Base-by-base conservation (phyloP, 768 basidiomycete species). In the Lactarius tabidus region DNA sequence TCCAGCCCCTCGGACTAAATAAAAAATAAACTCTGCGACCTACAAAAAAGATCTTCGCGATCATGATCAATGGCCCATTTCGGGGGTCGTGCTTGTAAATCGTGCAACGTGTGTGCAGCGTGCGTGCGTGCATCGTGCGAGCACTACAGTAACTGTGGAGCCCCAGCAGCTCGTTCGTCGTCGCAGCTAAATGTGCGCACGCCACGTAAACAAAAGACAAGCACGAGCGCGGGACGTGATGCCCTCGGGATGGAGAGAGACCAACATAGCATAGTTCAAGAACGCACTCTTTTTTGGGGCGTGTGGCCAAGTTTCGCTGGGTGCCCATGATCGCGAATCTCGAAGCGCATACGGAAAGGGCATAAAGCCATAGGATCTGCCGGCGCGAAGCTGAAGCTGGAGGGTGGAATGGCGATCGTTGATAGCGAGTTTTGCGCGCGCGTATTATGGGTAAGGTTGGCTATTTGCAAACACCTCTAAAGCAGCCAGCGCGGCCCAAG, bases 401-500 rank as follows among this genome's bases (percentile, higher is more conserved):
- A n/a, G n/a, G 8, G 33, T 33, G 8, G 33, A n/a, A 43, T 1
- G 41, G 20, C 41, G 43, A 45, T 45, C 36, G 60, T 52, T 29
- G 53, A 20, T 62, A 43, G 29, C 55, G 61, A 56, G 54, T 62
- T 51, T 51, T 51, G 23, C 26, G 48, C 48, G 48, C n/a, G n/a
- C n/a, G n/a, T n/a, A n/a, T n/a, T 48, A 14, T 45, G 14, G 36
- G 38, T 38, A 18, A 18, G 39, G 39, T 39, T 17, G 38, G n/a
- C 6, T 48, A 51, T 51, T 51, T 51, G 48, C 48, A 51, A 51
- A 51, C 20, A 43, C 20, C 36, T 36, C 6, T 12, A n/a, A 20
- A 9, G n/a, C 43, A 4, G 1, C 20, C 39, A 18, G 39, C 39
- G 39, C 45, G n/a, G 45, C 9, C 48, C 48, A 15, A 51, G 26